phyloP scores from a whole-genome alignment of 345 rosid species.

The Raphanus sativus region DNA sequence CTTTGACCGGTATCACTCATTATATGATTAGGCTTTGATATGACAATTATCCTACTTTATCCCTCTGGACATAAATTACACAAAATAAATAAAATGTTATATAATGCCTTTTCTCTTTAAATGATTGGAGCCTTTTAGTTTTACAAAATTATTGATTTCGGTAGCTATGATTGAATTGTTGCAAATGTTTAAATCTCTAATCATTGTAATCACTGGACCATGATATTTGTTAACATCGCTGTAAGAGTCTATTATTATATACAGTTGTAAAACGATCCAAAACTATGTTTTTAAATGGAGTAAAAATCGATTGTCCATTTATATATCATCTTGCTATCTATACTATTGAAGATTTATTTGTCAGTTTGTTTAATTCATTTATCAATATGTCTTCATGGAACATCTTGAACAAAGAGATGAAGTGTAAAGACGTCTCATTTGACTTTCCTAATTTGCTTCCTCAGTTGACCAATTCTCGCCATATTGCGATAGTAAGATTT shows the following conservation, averaged over 20 bases:
- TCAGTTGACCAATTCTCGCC: slow-evolving; percentile 18
- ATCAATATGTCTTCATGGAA: slow-evolving; percentile 1
- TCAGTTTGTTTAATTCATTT: not conserved
- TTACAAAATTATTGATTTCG: not conserved
- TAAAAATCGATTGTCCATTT: not conserved
- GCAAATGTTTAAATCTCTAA: not conserved
- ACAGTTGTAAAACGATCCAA: not conserved
- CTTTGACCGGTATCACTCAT: slow-evolving; percentile 19
- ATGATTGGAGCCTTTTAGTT: slow-evolving; percentile 22
- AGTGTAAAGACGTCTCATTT: not conserved
- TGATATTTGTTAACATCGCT: not conserved
- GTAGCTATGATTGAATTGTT: slow-evolving; percentile 7
- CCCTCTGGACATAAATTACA: slow-evolving; percentile 9
- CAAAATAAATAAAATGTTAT: not conserved
- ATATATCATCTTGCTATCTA: not conserved
- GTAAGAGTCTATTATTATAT: not conserved
- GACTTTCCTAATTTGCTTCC: slow-evolving; percentile 25
- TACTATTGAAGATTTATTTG: not conserved
- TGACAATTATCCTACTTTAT: slow-evolving; percentile 27
- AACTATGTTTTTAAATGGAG: not conserved
- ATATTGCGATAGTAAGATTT: not conserved
- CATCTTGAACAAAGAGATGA: slow-evolving; percentile 2
- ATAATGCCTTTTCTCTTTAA: not conserved
- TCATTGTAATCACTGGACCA: not conserved
- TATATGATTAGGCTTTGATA: slow-evolving; percentile 32